These are phyloP conservation scores for Linderniella brevidens DNA, from an alignment of 257 asterid species.

Conservation along the genomic window DNA sequence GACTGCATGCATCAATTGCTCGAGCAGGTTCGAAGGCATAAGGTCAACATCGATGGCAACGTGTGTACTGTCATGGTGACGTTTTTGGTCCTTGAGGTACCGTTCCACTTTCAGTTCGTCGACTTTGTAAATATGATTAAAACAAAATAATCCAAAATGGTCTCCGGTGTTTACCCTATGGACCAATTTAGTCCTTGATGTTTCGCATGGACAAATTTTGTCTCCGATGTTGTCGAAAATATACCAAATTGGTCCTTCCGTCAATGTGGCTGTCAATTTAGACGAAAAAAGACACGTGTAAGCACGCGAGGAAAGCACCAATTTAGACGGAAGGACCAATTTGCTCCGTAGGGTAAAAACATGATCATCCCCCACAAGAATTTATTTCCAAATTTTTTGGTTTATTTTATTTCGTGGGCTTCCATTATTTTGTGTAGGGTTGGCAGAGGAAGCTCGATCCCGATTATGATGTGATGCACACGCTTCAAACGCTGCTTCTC, in stretches of 20 bases:
- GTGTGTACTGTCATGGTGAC: conserved; percentile 71
- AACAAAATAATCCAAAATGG: not conserved
- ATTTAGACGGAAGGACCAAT: too few species aligned
- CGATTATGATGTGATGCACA: conserved; percentile 40
- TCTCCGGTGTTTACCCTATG: too few species aligned
- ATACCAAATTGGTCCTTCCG: too few species aligned
- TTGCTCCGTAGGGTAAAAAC: too few species aligned
- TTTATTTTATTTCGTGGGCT: conserved; percentile 1
- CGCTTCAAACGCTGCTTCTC: conserved; percentile 36
- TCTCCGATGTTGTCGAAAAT: too few species aligned
- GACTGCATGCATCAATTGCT: conserved; percentile 58
- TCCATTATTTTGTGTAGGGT: conserved; percentile 24
- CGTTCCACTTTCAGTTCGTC: not conserved
- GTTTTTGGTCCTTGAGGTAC: conserved; percentile 59
- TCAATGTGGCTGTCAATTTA: too few species aligned
- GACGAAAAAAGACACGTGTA: too few species aligned
- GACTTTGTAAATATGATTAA: not conserved
- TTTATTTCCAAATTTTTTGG: not conserved
- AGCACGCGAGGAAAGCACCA: too few species aligned
- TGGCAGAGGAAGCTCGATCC: conserved; percentile 79
- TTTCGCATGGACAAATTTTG: too few species aligned
- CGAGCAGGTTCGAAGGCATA: conserved; percentile 51
- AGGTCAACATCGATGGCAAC: conserved; percentile 61
- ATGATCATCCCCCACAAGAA: too few species aligned
- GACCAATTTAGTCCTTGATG: too few species aligned